Conservation (phyloP, 495 filamentous ascomycete species). For the Aspergillus leporis region DNA sequence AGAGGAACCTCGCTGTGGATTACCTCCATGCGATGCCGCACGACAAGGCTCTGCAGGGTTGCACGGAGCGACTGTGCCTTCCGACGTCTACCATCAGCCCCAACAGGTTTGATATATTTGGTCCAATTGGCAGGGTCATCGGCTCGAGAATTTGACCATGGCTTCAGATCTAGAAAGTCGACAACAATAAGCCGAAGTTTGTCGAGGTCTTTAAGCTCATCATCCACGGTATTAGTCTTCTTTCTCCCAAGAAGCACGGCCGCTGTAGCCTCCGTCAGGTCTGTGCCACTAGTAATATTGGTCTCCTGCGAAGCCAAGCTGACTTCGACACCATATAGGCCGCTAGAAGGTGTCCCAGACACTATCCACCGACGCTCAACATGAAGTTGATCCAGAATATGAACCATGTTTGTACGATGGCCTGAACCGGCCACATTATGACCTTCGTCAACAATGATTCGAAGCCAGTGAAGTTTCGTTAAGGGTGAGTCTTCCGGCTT, state of each 20-base stretch:
- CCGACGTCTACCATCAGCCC: conserved; percentile 50
- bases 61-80: conserved; percentile 64
- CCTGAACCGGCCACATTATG: conserved; percentile 69
- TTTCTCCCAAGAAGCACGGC: conserved; percentile 35
- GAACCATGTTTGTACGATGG: conserved; percentile 62
- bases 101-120: conserved; percentile 70
- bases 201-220: conserved; percentile 72
- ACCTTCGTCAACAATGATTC: conserved; percentile 90
- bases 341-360: conserved; percentile 83
- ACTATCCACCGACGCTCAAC: conserved; percentile 84
- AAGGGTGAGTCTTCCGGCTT: conserved; percentile 57
- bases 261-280: conserved; percentile 32
- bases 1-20: conserved; percentile 63
- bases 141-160: conserved; percentile 63
- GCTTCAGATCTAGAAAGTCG: conserved; percentile 71
- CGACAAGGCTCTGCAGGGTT: conserved; percentile 73
- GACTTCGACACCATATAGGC: conserved; percentile 73
- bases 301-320: conserved; percentile 55
- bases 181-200: conserved; percentile 69
- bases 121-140: conserved; percentile 65
- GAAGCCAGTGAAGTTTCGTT: conserved; percentile 73
- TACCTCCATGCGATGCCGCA: conserved; percentile 75
- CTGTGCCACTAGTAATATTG: conserved; percentile 37
- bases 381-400: conserved; percentile 64
- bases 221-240: conserved; percentile 40